These are phyloP conservation scores for Starmerella vitae DNA, from an alignment of 805 yeast species.

Conservation along the genomic window DNA sequence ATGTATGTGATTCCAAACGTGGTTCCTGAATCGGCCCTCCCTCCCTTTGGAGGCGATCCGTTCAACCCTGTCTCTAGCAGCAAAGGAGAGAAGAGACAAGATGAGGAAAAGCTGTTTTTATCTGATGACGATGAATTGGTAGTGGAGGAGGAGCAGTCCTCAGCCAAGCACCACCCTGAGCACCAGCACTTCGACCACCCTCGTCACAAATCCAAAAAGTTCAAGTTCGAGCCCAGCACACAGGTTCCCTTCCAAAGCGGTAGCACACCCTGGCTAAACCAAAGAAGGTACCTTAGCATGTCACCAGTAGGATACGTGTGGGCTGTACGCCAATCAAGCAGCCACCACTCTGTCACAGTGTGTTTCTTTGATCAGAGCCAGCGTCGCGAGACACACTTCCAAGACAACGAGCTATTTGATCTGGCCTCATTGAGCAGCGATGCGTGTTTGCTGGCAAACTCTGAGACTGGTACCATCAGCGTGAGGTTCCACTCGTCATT, in stretches of 20 bases:
- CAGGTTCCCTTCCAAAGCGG: constrained; percentile 66
- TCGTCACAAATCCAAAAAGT: not conserved
- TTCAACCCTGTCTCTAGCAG: constrained; percentile 17
- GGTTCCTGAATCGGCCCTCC: constrained; percentile 9
- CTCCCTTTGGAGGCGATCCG: constrained; percentile 23
- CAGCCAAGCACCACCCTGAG: not conserved
- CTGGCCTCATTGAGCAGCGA: constrained; percentile 56
- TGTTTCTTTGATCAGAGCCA: constrained; percentile 68
- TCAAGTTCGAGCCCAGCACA: not conserved
- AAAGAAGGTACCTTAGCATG: constrained; percentile 67
- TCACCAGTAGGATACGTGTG: constrained; percentile 71
- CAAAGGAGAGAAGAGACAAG: not conserved
- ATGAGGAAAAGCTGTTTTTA: constrained; percentile 26
- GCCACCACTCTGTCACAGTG: constrained; percentile 62
- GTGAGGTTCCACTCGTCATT: constrained; percentile 58
- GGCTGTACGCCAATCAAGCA: constrained; percentile 48
- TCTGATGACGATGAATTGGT: constrained; percentile 46
- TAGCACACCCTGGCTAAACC: constrained; percentile 63
- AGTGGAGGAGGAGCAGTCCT: not conserved
- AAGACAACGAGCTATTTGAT: constrained; percentile 58
- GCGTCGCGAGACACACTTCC: constrained; percentile 73
- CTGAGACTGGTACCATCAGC: constrained; percentile 33
- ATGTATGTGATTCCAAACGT: constrained; percentile 17
- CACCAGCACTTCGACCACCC: not conserved
- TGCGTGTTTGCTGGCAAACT: constrained; percentile 51